These are phyloP conservation scores for Psilocybe azurescens DNA, from an alignment of 768 basidiomycete genomes.

Conservation along the genomic window DNA sequence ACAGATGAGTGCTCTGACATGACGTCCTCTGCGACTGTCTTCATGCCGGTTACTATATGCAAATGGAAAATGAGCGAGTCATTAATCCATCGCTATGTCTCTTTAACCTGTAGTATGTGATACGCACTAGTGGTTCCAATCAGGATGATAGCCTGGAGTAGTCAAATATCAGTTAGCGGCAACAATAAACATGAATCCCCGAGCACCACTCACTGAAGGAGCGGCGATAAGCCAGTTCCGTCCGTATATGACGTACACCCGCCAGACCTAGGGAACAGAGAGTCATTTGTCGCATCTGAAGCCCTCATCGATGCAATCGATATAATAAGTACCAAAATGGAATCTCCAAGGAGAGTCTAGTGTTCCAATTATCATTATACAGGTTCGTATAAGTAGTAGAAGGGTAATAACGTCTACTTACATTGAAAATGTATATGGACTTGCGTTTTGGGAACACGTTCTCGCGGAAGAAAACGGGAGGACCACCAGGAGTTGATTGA, in stretches of 20 bases:
- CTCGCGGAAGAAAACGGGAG: conserved; percentile 25
- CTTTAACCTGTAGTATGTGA: neutral
- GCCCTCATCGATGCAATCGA: neutral
- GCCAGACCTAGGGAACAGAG: conserved; percentile 26
- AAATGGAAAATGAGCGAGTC: neutral
- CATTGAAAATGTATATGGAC: conserved; percentile 29
- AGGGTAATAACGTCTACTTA: conserved; percentile 15
- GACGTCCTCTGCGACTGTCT: conserved; percentile 29
- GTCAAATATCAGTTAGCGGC: neutral
- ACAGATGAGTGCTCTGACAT: conserved; percentile 28
- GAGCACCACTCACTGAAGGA: conserved; percentile 23
- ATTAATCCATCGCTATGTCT: neutral
- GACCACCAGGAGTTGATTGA: conserved; percentile 16
- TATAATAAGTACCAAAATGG: conserved; percentile 23
- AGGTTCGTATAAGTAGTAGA: conserved; percentile 11
- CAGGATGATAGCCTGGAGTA: conserved; percentile 25
- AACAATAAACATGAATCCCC: neutral
- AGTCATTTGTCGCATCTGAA: neutral
- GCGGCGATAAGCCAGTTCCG: conserved; percentile 25
- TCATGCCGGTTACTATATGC: conserved; percentile 28
- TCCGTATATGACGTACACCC: conserved; percentile 33
- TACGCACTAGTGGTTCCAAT: conserved; percentile 26
- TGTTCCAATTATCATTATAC: too few species aligned
- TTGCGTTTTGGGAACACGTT: conserved; percentile 33
- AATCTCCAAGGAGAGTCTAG: conserved; percentile 32